phyloP scores from a whole-genome alignment of 768 basidiomycete genomes.

The Amanita rubescens region DNA sequence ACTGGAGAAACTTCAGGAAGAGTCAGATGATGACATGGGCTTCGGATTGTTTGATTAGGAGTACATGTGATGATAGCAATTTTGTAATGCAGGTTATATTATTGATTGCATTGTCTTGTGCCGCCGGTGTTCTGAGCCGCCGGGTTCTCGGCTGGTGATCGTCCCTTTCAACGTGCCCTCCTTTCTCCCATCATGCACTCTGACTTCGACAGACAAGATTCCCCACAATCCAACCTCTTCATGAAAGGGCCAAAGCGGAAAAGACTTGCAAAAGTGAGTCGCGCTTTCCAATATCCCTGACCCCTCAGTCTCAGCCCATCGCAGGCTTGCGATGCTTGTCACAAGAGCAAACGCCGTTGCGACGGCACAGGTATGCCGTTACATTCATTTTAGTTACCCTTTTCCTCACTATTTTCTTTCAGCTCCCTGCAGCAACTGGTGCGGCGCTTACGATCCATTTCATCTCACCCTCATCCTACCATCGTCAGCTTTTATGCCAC shows the following conservation, averaged over 20 bases:
- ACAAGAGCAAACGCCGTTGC: conserved; percentile 79
- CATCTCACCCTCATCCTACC: conserved; percentile 11
- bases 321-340: conserved; percentile 74
- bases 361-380: conserved; percentile 65
- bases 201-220: conserved; percentile 25
- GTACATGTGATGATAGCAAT: conserved; percentile 3
- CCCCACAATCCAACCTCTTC: conserved; percentile 16
- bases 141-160: background rate
- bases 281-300: background rate
- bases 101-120: conserved; percentile 10
- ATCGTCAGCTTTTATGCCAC: conserved; percentile 64
- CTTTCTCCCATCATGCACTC: conserved; percentile 10
- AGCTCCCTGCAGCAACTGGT: conserved; percentile 85
- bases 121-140: conserved; percentile 11
- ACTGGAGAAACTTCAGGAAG: conserved; percentile 50
- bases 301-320: conserved; percentile 7
- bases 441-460: conserved; percentile 15
- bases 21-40: conserved; percentile 98
- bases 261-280: conserved; percentile 42
- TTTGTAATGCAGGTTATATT: conserved; percentile 1
- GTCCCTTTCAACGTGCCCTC: background rate
- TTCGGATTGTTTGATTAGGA: conserved; percentile 95
- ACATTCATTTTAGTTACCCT: conserved; percentile 6
- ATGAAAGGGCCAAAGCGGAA: conserved; percentile 48
- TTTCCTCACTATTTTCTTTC: conserved; percentile 13